Evolutionary conservation across 1,284 basidiomycete species (phyloP).

Genomic region (Moesziomyces sp.): DNA sequence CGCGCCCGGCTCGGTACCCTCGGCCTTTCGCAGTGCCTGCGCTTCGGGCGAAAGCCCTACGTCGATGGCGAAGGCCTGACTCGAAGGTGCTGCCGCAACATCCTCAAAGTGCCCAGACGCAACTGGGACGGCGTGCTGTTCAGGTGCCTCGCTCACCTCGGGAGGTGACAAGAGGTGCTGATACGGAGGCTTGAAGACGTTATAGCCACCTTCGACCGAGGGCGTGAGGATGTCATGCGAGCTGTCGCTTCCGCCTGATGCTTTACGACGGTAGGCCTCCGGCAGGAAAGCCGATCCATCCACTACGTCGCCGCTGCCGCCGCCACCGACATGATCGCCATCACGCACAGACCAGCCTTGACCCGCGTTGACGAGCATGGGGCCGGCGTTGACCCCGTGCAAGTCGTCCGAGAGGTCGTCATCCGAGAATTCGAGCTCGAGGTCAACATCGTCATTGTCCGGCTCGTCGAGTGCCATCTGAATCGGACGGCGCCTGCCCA

Average conservation of each 20-base stretch:
- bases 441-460: constrained; percentile 38
- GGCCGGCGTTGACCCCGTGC: constrained; percentile 7
- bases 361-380: constrained; percentile 50
- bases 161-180: constrained; percentile 35
- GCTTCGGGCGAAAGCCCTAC: constrained; percentile 32
- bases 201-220: constrained; percentile 62
- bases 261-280: constrained; percentile 29
- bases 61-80: constrained; percentile 39
- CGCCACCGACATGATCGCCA: neutral
- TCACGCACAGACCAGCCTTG: constrained; percentile 48
- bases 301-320: constrained; percentile 1
- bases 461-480: constrained; percentile 14
- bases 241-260: constrained; percentile 28
- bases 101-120: neutral
- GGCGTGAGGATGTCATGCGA: constrained; percentile 53
- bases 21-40: constrained; percentile 36
- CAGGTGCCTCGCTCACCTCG: neutral
- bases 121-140: neutral
- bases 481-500: constrained; percentile 37
- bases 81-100: constrained; percentile 5
- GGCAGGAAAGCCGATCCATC: constrained; percentile 23
- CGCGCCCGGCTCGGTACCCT: constrained; percentile 7
- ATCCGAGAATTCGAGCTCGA: constrained; percentile 55
- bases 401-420: constrained; percentile 53
- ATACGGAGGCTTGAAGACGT: constrained; percentile 61